Conservation (phyloP, 805 yeast species). For the Lipomyces starkeyi region DNA sequence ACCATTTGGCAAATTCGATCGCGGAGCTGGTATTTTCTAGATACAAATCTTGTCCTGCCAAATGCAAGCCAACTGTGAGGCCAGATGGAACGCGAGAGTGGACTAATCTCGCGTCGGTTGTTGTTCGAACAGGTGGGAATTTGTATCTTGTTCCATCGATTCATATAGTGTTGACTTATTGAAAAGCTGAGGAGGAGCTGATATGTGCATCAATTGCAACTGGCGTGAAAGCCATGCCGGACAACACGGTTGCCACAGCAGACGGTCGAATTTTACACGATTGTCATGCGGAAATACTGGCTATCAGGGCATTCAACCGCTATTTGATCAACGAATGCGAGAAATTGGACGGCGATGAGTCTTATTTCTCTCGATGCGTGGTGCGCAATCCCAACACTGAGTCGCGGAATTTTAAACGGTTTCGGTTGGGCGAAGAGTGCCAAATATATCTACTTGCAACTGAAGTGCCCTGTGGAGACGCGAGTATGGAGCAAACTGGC, state of each 20-base stretch:
- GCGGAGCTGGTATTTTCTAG: constrained; percentile 15
- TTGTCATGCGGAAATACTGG: constrained; percentile 85
- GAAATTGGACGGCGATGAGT: constrained; percentile 1
- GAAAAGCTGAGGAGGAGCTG: background rate
- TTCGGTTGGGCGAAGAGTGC: constrained; percentile 48
- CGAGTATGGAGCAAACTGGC: constrained; percentile 62
- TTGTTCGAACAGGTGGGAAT: constrained; percentile 41
- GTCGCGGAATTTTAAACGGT: constrained; percentile 41
- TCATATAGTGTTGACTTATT: background rate
- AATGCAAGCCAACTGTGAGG: constrained; percentile 64
- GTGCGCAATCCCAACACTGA: background rate
- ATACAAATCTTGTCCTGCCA: constrained; percentile 38
- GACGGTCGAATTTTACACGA: constrained; percentile 79
- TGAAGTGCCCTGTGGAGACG: constrained; percentile 91
- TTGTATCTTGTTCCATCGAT: background rate
- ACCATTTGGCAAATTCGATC: background rate
- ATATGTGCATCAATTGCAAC: constrained; percentile 50
- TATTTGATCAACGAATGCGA: constrained; percentile 58
- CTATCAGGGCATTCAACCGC: constrained; percentile 72
- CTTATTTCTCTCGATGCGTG: constrained; percentile 13
- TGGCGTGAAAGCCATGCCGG: constrained; percentile 82
- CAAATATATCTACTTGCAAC: constrained; percentile 67
- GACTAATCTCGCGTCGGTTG: constrained; percentile 82
- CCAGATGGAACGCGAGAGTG: constrained; percentile 77
- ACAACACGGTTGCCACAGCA: constrained; percentile 51